Conservation (phyloP, 1,139 yeast genomes). For the Yamadazyma triangularis region DNA sequence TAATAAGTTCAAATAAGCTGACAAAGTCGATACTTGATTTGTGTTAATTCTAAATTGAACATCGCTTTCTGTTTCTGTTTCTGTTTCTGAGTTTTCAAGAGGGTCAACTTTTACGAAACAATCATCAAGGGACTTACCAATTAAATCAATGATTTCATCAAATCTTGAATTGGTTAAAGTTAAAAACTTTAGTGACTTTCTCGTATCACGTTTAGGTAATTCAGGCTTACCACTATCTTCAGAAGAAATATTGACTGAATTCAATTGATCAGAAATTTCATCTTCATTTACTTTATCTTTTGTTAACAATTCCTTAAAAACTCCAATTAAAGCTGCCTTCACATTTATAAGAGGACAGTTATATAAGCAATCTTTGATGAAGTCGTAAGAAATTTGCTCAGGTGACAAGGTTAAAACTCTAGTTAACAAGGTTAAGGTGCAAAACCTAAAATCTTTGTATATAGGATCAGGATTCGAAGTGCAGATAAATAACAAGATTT, state of each 20-base stretch:
- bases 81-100: slow-evolving; percentile 5
- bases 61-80: slow-evolving; percentile 10
- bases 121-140: slow-evolving; percentile 27
- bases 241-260: background rate
- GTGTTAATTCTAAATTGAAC: slow-evolving; percentile 15
- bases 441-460: slow-evolving; percentile 20
- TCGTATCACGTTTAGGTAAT: slow-evolving; percentile 16
- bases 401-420: slow-evolving; percentile 53
- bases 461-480: slow-evolving; percentile 9
- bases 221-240: slow-evolving; percentile 13
- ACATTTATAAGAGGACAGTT: slow-evolving; percentile 65
- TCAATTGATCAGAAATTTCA: slow-evolving; percentile 5
- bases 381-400: slow-evolving; percentile 54
- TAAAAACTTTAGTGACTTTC: slow-evolving; percentile 24
- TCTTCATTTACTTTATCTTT: slow-evolving; percentile 12
- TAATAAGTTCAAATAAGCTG: slow-evolving; percentile 53
- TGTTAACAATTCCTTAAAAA: slow-evolving; percentile 60
- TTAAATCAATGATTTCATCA: slow-evolving; percentile 33
- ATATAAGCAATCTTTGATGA: slow-evolving; percentile 59
- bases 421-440: slow-evolving; percentile 46
- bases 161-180: slow-evolving; percentile 33
- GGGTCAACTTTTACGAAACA: slow-evolving; percentile 20
- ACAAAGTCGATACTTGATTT: slow-evolving; percentile 36
- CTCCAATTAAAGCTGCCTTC: slow-evolving; percentile 56
- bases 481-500: slow-evolving; percentile 26